Evolutionary conservation across 179 eudicot genomes (phyloP).

Genomic region (Sideroxylon spinosum): DNA sequence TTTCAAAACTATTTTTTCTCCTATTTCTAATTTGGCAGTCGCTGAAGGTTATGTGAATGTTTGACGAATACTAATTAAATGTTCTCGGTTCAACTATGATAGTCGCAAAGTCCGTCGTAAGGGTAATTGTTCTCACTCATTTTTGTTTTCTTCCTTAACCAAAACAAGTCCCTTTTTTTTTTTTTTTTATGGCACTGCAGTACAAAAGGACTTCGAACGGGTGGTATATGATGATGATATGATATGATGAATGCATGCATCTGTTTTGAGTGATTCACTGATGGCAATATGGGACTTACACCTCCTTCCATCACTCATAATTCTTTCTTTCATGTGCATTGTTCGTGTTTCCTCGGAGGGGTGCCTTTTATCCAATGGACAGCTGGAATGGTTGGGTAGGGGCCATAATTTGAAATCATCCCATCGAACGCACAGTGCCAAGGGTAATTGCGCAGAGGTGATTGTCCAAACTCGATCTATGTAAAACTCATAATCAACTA

Average conservation of each 20-base stretch:
- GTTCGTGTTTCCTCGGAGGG: slow-evolving; percentile 32
- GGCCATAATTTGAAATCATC: slow-evolving; percentile 22
- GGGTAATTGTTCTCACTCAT: too few species aligned
- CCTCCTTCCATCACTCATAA: not conserved
- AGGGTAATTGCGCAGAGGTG: too few species aligned
- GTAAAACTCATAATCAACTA: too few species aligned
- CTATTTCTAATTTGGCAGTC: too few species aligned
- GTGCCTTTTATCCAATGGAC: slow-evolving; percentile 24
- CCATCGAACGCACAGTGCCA: not conserved
- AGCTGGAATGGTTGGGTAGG: slow-evolving; percentile 15
- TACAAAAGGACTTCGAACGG: not conserved
- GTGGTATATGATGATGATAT: too few species aligned
- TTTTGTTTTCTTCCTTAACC: not conserved
- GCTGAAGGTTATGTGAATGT: too few species aligned
- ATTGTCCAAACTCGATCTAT: too few species aligned
- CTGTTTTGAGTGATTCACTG: not conserved
- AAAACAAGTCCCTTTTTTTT: not conserved
- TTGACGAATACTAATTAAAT: too few species aligned
- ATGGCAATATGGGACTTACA: slow-evolving; percentile 11
- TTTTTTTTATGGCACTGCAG: not conserved
- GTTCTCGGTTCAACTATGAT: too few species aligned
- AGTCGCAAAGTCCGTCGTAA: too few species aligned
- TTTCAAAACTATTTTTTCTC: too few species aligned
- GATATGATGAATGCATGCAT: slow-evolving; percentile 5
- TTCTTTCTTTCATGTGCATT: not conserved